Conservation (phyloP, 2,329 filamentous ascomycete species). For the Colletotrichum chlorophyti region DNA sequence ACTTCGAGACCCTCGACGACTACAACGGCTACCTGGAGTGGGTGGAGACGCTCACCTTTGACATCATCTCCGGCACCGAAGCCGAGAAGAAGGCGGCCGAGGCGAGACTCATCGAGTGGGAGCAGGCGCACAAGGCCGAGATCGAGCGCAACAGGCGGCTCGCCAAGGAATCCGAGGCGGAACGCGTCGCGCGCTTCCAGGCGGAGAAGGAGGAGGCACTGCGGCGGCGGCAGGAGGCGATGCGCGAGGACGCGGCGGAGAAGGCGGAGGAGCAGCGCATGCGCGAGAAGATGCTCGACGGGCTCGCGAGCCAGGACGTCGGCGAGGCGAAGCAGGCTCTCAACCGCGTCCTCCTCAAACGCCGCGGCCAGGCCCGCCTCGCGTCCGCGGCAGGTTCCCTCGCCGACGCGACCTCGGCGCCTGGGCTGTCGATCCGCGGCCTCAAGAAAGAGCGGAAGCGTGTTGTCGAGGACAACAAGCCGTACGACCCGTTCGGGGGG, state of each 20-base stretch:
- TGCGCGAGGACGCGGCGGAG: constrained; percentile 75
- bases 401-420: constrained; percentile 39
- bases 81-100: constrained; percentile 61
- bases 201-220: constrained; percentile 72
- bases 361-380: constrained; percentile 63
- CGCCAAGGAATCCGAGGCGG: constrained; percentile 62
- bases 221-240: constrained; percentile 67
- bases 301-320: constrained; percentile 66
- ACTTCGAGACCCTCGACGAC: constrained; percentile 83
- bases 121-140: constrained; percentile 73
- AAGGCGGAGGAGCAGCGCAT: constrained; percentile 67
- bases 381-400: constrained; percentile 39
- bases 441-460: constrained; percentile 67
- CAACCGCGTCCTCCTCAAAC: constrained; percentile 73
- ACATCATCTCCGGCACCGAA: constrained; percentile 77
- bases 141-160: constrained; percentile 68
- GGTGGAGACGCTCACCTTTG: constrained; percentile 89
- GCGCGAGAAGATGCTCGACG: constrained; percentile 73
- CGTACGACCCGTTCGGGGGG: constrained; percentile 90
- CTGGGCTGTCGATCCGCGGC: constrained; percentile 74
- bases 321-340: constrained; percentile 66
- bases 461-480: constrained; percentile 67
- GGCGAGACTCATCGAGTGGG: constrained; percentile 63
- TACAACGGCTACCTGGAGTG: constrained; percentile 96
- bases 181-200: constrained; percentile 60